Conservation (phyloP, 2,329 filamentous ascomycete genomes). For the Dactylellina parvicollis region DNA sequence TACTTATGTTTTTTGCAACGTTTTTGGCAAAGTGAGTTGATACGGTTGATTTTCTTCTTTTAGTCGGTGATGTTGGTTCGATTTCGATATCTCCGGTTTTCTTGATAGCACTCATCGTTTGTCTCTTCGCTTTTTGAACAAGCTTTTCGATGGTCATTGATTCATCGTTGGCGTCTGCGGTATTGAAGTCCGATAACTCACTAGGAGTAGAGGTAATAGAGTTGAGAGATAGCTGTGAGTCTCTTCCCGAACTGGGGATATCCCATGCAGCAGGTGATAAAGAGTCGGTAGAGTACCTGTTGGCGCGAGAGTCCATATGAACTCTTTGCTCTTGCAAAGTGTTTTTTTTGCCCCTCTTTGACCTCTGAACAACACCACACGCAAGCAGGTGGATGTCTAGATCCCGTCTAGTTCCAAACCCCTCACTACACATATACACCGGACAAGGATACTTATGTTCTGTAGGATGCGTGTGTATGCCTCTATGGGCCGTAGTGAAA, state of each 20-base stretch:
- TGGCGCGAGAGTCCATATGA: background rate
- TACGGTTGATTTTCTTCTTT: slow-evolving; percentile 32
- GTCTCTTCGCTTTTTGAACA: slow-evolving; percentile 32
- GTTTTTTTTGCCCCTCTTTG: slow-evolving; percentile 6
- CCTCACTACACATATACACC: slow-evolving; percentile 30
- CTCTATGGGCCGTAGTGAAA: slow-evolving; percentile 27
- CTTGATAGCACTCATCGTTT: slow-evolving; percentile 12
- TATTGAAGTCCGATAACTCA: slow-evolving; percentile 43
- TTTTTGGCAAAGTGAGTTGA: slow-evolving; percentile 38
- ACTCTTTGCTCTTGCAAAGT: slow-evolving; percentile 20
- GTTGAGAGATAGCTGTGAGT: slow-evolving; percentile 39
- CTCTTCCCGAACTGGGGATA: slow-evolving; percentile 22
- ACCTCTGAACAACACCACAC: slow-evolving; percentile 36
- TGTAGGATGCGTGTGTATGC: slow-evolving; percentile 30
- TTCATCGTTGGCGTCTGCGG: slow-evolving; percentile 36
- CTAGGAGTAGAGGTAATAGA: slow-evolving; percentile 40
- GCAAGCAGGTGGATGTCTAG: slow-evolving; percentile 22
- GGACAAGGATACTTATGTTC: slow-evolving; percentile 1
- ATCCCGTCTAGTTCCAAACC: slow-evolving; percentile 24
- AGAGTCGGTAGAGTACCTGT: slow-evolving; percentile 36
- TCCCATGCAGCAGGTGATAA: slow-evolving; percentile 32
- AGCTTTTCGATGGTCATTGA: slow-evolving; percentile 33
- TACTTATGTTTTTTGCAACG: slow-evolving; percentile 40
- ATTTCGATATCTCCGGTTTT: background rate
- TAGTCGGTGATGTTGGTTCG: slow-evolving; percentile 36